phyloP scores from a whole-genome alignment of 1,284 basidiomycete species.

The Clitocybe nebularis region DNA sequence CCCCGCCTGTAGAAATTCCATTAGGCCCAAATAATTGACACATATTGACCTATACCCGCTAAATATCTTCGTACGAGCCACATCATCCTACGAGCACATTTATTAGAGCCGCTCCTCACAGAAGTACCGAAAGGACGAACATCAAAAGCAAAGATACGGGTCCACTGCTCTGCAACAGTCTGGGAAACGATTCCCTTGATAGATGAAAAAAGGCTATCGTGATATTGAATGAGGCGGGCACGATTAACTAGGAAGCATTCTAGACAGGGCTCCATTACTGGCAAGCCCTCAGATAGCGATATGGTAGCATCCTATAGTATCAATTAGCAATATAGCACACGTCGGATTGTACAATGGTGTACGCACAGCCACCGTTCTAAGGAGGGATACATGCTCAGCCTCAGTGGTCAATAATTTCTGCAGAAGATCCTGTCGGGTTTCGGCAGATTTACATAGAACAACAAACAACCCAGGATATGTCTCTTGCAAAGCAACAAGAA shows the following conservation, averaged over 20 bases:
- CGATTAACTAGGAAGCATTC: conserved; percentile 31
- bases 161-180: conserved; percentile 24
- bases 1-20: conserved; percentile 22
- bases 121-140: conserved; percentile 15
- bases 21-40: conserved; percentile 28
- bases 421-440: conserved; percentile 22
- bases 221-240: conserved; percentile 29
- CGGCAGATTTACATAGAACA: conserved; percentile 21
- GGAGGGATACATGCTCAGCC: conserved; percentile 24
- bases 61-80: conserved; percentile 24
- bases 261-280: conserved; percentile 23
- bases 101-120: background rate
- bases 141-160: conserved; percentile 27
- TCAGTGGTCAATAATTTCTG: conserved; percentile 30
- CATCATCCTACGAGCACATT: conserved; percentile 19
- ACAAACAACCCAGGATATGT: conserved; percentile 33
- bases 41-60: conserved; percentile 32
- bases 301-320: conserved; percentile 25
- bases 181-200: conserved; percentile 17
- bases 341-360: too few relatives aligned
- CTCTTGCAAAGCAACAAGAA: conserved; percentile 30
- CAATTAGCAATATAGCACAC: background rate
- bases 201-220: conserved; percentile 24
- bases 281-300: conserved; percentile 24
- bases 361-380: conserved; percentile 24